A percentile compares a stretch with the other conserved stretches of the same genome.
Conservation (phyloP, 306 rosid species). For the Astragalus glycyphyllos region DNA sequence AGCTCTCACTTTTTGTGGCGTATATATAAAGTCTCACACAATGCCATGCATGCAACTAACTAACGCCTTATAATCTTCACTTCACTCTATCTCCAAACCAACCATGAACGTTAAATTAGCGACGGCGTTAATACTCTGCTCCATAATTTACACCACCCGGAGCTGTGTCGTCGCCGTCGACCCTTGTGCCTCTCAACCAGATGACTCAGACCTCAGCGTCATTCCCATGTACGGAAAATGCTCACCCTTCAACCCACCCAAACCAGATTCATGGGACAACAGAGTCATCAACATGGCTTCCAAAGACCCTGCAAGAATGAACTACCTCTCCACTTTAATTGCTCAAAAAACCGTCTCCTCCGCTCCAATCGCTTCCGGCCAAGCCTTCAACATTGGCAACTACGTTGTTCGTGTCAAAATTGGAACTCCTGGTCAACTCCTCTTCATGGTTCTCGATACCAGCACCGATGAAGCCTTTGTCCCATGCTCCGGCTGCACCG, state of each 20-base stretch:
- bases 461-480: conserved; percentile 83
- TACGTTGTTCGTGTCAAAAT: conserved; percentile 73
- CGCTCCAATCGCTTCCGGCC: conserved; percentile 83
- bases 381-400: conserved; percentile 71
- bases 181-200: conserved; percentile 58
- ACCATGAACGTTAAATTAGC: conserved; percentile 56
- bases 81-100: neutral
- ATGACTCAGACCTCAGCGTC: conserved; percentile 62
- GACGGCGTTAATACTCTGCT: conserved; percentile 39
- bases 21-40: neutral
- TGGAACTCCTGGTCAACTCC: conserved; percentile 77
- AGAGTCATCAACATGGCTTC: conserved; percentile 77
- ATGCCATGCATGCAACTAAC: conserved; percentile 44
- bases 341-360: conserved; percentile 57
- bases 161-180: conserved; percentile 58
- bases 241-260: conserved; percentile 77
- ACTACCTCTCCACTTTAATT: conserved; percentile 61
- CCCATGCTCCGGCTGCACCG: conserved; percentile 74
- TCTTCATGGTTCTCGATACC: conserved; percentile 89
- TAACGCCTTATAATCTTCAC: neutral
- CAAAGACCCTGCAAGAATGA: conserved; percentile 68
- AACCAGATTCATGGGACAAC: conserved; percentile 61
- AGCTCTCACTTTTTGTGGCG: neutral
- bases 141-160: conserved; percentile 26
- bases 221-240: conserved; percentile 87